Conservation (phyloP, 108 stramenopile species). For the Nitzschia sp. region DNA sequence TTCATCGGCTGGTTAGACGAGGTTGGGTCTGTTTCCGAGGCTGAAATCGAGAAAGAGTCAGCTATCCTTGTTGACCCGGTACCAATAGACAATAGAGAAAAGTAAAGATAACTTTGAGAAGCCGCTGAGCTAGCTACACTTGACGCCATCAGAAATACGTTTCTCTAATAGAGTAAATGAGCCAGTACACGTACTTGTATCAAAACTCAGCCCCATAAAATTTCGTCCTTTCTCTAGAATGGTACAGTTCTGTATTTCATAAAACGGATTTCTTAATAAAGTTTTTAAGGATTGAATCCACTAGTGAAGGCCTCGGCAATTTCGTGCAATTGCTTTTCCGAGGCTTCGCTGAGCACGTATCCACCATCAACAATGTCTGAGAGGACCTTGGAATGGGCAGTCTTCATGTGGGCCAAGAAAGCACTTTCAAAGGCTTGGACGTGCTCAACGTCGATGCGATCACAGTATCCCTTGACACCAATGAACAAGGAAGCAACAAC, state of each 20-base stretch:
- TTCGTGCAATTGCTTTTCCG: slow-evolving; percentile 84
- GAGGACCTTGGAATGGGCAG: slow-evolving; percentile 84
- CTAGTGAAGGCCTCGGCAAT: slow-evolving; percentile 97
- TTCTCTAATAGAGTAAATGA: neutral
- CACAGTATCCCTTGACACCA: slow-evolving; percentile 99
- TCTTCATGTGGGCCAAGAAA: slow-evolving; percentile 95
- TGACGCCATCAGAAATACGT: too few species aligned
- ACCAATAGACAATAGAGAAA: neutral
- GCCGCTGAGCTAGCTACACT: too few species aligned
- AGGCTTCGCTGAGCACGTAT: slow-evolving; percentile 80
- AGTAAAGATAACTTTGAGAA: neutral
- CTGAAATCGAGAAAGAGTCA: slow-evolving; percentile 54
- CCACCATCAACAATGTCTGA: slow-evolving; percentile 87
- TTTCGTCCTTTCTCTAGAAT: too few species aligned
- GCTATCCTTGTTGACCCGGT: neutral
- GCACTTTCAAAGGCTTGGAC: slow-evolving; percentile 95
- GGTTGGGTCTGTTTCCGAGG: slow-evolving; percentile 68
- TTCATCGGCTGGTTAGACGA: slow-evolving; percentile 86
- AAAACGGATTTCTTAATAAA: too few species aligned
- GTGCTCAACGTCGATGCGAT: slow-evolving; percentile 97
- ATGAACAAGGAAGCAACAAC: slow-evolving; percentile 97
- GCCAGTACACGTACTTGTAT: neutral
- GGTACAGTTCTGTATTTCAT: too few species aligned
- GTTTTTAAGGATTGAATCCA: slow-evolving; percentile 69
- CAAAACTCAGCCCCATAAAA: too few species aligned